Base-by-base conservation (phyloP, 1,284 basidiomycete genomes). In the Moniliella sp. region DNA sequence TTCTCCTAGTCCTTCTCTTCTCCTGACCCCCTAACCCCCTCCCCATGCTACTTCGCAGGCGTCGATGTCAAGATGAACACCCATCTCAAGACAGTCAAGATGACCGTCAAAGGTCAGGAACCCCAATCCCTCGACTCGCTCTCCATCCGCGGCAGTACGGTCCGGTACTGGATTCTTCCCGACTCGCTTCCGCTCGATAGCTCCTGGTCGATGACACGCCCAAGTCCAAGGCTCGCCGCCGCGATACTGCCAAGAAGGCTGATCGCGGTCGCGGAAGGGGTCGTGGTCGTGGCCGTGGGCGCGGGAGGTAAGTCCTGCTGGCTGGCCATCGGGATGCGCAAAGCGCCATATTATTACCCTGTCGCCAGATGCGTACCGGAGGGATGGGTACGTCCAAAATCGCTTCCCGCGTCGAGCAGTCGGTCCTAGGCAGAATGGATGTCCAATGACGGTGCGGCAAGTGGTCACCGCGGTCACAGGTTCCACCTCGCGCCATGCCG, bases 141-240 rank as follows among this genome's bases (percentile, higher is more conserved):
- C n/a, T 54, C 51, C 18, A 60, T 61, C 26, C 43, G 59, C 2
- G 59, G 59, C 14, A 60, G 57, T 34, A 63, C 79, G 60, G 56
- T 69, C 57, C 61, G 82, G 28, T 86, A 86, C 64, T 91, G 82
- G 62, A 76, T 93, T 42, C 73, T 97, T 13, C 88, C 91, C 8
- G 88, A 97, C 63, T 83, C 86, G 1, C 68, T 97, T 3, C 91
- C 88, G 0, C 68, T 97, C 37, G 88, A 97, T 63, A 93, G 86
- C 4, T 99, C 5, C 71, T 99, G 4, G 84, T 99, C 14, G 88
- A 97, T 61, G 91, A 97, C 59, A 81, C 84, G 18, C 88, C 88
- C 4, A 88, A 91, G 64, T 82, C 88, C 11, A 93, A 91, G 60
- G 61, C 58, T 11, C 49, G 48, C 46, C 42, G 56, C 11, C 35